These are phyloP conservation scores for Chenopodium berlandieri DNA, from an alignment of 148 eudicot genomes.

Conservation along the genomic window DNA sequence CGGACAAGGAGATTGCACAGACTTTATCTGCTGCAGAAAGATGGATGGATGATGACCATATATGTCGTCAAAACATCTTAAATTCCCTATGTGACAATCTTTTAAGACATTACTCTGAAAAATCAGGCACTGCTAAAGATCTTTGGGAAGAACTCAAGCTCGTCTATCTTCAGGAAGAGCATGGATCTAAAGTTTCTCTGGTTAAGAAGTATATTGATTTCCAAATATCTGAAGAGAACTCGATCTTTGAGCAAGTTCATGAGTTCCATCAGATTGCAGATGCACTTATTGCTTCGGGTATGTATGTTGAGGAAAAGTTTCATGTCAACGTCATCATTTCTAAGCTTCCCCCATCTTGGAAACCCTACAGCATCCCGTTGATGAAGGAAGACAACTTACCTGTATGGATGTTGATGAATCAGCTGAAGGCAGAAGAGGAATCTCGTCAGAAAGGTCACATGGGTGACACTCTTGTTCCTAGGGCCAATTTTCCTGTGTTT, in stretches of 20 bases:
- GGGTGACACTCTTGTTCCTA: slow-evolving; percentile 20
- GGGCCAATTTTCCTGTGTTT: slow-evolving; percentile 19
- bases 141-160: slow-evolving; percentile 74
- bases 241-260: slow-evolving; percentile 58
- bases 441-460: slow-evolving; percentile 29
- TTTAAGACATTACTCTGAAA: slow-evolving; percentile 44
- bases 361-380: slow-evolving; percentile 43
- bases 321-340: slow-evolving; percentile 66
- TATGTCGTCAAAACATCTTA: slow-evolving; percentile 65
- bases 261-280: slow-evolving; percentile 62
- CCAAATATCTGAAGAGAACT: slow-evolving; percentile 66
- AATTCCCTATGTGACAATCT: slow-evolving; percentile 69
- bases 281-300: slow-evolving; percentile 54
- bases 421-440: slow-evolving; percentile 58
- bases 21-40: slow-evolving; percentile 41
- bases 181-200: slow-evolving; percentile 56
- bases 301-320: slow-evolving; percentile 65
- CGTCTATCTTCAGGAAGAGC: slow-evolving; percentile 48
- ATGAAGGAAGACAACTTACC: slow-evolving; percentile 60
- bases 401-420: slow-evolving; percentile 64
- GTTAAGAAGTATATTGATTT: slow-evolving; percentile 72
- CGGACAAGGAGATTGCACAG: slow-evolving; percentile 30
- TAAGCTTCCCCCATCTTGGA: slow-evolving; percentile 87
- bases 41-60: slow-evolving; percentile 63
- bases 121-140: slow-evolving; percentile 47